Percentiles rank a stretch among this genome's conserved stretches.
Evolutionary conservation across 1,284 basidiomycete species (phyloP).

Genomic region (Ustilago bromivora): DNA sequence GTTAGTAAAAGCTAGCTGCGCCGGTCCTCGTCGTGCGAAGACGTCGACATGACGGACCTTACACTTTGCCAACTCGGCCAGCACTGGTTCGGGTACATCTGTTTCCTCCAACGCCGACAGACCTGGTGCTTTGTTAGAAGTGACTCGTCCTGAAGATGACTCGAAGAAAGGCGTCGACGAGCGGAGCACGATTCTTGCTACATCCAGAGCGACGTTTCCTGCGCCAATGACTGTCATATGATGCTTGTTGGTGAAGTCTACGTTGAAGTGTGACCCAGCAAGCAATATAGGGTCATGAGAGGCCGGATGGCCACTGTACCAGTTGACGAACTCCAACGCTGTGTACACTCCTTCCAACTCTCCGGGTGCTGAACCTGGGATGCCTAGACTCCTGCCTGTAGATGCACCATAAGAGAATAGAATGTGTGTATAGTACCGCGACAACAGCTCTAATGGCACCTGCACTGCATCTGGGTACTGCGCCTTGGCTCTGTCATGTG

Average conservation of each 20-base stretch:
- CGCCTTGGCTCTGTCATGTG: conserved; percentile 37
- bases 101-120: conserved; percentile 77
- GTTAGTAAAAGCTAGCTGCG: conserved; percentile 90
- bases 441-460: conserved; percentile 75
- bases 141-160: conserved; percentile 16
- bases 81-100: conserved; percentile 83
- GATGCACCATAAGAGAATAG: conserved; percentile 85
- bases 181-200: conserved; percentile 87
- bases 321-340: conserved; percentile 89
- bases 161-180: conserved; percentile 48
- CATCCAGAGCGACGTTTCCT: conserved; percentile 94
- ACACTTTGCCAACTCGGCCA: conserved; percentile 78
- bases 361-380: conserved; percentile 72
- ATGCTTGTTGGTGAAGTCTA: conserved; percentile 73
- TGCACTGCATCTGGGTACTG: conserved; percentile 73
- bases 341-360: conserved; percentile 76
- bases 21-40: conserved; percentile 85
- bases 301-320: conserved; percentile 93
- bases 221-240: conserved; percentile 91
- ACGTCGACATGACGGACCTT: conserved; percentile 82
- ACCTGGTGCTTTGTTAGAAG: conserved; percentile 39
- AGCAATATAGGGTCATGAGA: conserved; percentile 59
- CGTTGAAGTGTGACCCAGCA: conserved; percentile 51
- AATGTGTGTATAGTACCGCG: conserved; percentile 81
- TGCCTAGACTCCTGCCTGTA: conserved; percentile 71